Percentiles rank a stretch among this genome's conserved stretches.
Evolutionary conservation across 257 asterid species (phyloP).

Genomic region (Coffea canephora): DNA sequence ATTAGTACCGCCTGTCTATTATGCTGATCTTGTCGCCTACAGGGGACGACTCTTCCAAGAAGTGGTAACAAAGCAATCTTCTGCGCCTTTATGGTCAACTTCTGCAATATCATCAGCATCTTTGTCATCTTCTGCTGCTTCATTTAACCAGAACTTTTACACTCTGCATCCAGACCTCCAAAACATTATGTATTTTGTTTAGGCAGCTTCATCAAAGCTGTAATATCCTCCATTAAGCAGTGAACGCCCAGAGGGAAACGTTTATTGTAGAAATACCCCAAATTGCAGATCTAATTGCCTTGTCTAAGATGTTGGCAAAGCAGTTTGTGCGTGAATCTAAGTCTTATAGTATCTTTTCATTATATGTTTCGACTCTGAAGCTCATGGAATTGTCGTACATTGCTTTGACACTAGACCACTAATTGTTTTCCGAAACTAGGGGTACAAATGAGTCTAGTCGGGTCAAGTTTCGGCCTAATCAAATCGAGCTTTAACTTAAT

Average conservation of each 20-base stretch:
- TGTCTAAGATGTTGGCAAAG: slow-evolving; percentile 15
- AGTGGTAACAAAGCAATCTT: slow-evolving; percentile 33
- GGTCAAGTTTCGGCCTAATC: too few relatives aligned
- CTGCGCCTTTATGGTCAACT: neutral
- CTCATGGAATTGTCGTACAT: neutral
- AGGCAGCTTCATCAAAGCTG: slow-evolving; percentile 17
- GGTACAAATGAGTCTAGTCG: too few relatives aligned
- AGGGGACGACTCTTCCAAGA: slow-evolving; percentile 69
- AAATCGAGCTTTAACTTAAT: too few relatives aligned
- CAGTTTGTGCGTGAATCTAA: slow-evolving; percentile 81
- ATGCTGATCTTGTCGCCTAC: slow-evolving; percentile 77
- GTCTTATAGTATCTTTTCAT: slow-evolving; percentile 16
- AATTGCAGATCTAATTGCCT: slow-evolving; percentile 39
- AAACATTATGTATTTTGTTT: slow-evolving; percentile 56
- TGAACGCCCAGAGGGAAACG: slow-evolving; percentile 1
- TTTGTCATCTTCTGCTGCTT: slow-evolving; percentile 17
- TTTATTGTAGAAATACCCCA: neutral
- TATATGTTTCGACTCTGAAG: neutral
- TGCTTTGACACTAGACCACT: neutral
- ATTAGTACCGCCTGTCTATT: slow-evolving; percentile 68
- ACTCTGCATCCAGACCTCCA: slow-evolving; percentile 40
- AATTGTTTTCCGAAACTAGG: too few relatives aligned
- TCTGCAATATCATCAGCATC: slow-evolving; percentile 4
- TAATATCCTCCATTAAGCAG: slow-evolving; percentile 4
- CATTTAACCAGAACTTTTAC: slow-evolving; percentile 40